Base-by-base conservation (phyloP, 805 yeast genomes). In the Metschnikowia gruessii region DNA sequence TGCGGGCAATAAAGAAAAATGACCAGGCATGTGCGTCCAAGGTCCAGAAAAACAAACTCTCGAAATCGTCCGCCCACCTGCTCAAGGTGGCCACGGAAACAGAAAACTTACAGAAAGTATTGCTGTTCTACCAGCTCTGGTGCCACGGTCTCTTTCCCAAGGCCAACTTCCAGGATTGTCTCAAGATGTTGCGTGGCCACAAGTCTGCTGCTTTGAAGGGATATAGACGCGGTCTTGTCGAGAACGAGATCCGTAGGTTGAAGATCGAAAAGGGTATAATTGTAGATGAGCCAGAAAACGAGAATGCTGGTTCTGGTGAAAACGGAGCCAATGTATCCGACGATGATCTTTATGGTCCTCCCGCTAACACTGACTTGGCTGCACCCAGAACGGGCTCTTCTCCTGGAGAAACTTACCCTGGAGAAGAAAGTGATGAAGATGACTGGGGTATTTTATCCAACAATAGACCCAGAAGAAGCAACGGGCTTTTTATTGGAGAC, bases 71-170 rank as follows among this genome's bases (percentile, higher is more conserved):
- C 3, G 51, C 56, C 33, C 53, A 51, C 22, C 55, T 49, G 39
- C 49, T 52, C n/a, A 64, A 60, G 40, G 51, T 55, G 15, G 66
- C 65, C n/a, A 61, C 64, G 21, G 75, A 70, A 48, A 62, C 53
- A 35, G 59, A 63, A 15, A 72, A 72, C 46, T 52, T 72, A 39
- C 54, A 66, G 2, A 57, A 68, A 1, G 61, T 69, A 1, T 52
- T 72, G 29, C 72, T 70, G 54, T 72, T 70, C 54, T 72, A 72
- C 56, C 75, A 72, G 51, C 58, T 72, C 21, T 72, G 77, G 77
- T 72, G 76, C 53, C 76, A 72, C 46, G 69, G 74, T 9, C 53
- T 62, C 28, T 50, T 55, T 45, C 59, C 59, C 5, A 37, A 48
- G 19, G 59, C 59, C 15, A 56, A 40, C 17, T 56, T 56, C 33